phyloP scores from a whole-genome alignment of 306 rosid genomes.

The Herpetospermum pedunculosum region DNA sequence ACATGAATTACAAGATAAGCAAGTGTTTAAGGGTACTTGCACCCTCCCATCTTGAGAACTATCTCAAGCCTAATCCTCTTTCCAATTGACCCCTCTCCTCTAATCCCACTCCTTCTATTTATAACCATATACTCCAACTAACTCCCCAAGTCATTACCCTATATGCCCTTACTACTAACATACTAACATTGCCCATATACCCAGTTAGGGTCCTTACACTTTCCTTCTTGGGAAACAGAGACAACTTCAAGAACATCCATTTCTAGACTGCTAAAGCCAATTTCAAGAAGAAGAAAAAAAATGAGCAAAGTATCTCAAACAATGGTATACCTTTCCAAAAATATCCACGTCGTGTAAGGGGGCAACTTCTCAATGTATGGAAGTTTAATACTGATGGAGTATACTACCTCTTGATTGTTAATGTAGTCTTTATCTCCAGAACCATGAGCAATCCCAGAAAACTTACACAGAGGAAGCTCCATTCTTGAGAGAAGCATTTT shows the following conservation, averaged over 20 bases:
- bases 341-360: constrained; percentile 86
- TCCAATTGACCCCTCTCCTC: no score
- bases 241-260: not conserved
- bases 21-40: no score
- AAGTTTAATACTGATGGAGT: constrained; percentile 45
- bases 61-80: no score
- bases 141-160: no score
- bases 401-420: constrained; percentile 33
- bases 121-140: no score
- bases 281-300: not conserved
- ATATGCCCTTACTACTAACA: no score
- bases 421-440: constrained; percentile 49
- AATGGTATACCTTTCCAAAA: constrained; percentile 61
- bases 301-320: not conserved
- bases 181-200: no score
- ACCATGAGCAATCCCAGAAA: constrained; percentile 41
- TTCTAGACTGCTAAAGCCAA: not conserved
- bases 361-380: constrained; percentile 56
- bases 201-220: no score
- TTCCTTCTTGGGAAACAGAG: not conserved
- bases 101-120: no score
- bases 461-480: constrained; percentile 46
- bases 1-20: no score
- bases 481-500: constrained; percentile 54
- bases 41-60: no score